Base-by-base conservation (phyloP, 164 flowering plant genomes). In the Tetracentron sinense region DNA sequence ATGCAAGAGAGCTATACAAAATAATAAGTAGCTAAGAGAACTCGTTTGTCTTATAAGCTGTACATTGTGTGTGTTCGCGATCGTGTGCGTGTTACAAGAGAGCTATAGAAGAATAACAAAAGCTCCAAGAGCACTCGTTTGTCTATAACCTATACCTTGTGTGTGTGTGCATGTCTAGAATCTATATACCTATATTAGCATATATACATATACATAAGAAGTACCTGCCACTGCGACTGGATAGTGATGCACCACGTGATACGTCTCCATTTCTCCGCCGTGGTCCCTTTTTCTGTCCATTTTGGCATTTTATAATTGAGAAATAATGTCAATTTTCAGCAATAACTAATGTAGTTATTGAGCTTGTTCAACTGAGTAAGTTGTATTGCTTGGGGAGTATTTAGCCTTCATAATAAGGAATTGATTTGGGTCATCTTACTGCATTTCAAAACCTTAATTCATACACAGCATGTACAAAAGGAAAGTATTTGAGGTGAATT, bases 201-300 rank as follows among this genome's bases (percentile, higher is more conserved):
- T n/a, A n/a, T n/a, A n/a, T n/a, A n/a, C n/a, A n/a, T n/a, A n/a
- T n/a, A n/a, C n/a, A n/a, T n/a, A n/a, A n/a, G n/a, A n/a, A n/a
- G n/a, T 79, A 90, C 95, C 96, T 82, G 81, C 76, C 69, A 72
- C 77, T 77, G 58, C 14, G 60, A 54, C 52, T 65, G 28, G 83
- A 67, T 38, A 74, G 35, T 26, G 87, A 74, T 53, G 66, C 68
- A 69, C 60, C 58, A 56, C 61, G 68, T 28, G 70, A 65, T 19
- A 65, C 54, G 63, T 75, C 79, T 56, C 78, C 78, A 76, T 72
- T 82, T 66, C 75, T 76, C 54, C 54, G 71, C 46, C 68, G 73
- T 28, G 79, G 61, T 61, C 75, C 76, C 56, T 66, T 83, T 70
- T 77, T 90, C 96, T 87, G 85, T 60, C 42, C 62, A 75, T 61